Percentiles rank a stretch among this genome's conserved stretches.
Evolutionary conservation across 768 basidiomycete genomes (phyloP).

Genomic region (Russula earlei): DNA sequence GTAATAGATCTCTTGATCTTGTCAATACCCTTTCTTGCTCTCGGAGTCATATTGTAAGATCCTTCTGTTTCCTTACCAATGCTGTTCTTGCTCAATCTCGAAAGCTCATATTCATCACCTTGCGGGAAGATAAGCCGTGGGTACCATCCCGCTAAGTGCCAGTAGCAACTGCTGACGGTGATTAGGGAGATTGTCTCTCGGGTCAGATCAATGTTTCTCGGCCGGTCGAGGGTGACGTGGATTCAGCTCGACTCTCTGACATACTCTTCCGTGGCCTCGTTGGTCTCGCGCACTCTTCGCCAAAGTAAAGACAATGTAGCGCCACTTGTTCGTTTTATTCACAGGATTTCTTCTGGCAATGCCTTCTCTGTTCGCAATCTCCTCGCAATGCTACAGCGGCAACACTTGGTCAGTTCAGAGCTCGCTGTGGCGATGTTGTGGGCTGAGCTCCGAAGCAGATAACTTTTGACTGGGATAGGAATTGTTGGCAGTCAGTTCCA

Average conservation of each 20-base stretch:
- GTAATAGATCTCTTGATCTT: constrained; percentile 50
- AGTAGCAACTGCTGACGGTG: background rate
- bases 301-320: constrained; percentile 46
- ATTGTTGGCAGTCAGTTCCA: constrained; percentile 52
- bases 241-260: constrained; percentile 53
- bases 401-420: constrained; percentile 42
- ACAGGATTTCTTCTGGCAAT: constrained; percentile 53
- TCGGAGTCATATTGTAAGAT: constrained; percentile 50
- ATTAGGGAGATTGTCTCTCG: constrained; percentile 35
- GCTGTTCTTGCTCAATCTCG: constrained; percentile 11
- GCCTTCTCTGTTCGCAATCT: constrained; percentile 61
- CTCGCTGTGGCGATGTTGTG: background rate
- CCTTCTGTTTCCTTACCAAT: background rate
- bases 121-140: constrained; percentile 45
- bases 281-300: constrained; percentile 58
- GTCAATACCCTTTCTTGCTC: constrained; percentile 56
- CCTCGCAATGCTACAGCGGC: constrained; percentile 52
- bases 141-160: constrained; percentile 9
- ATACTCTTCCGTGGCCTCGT: constrained; percentile 43
- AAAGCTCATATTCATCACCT: constrained; percentile 55
- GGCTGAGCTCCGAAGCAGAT: constrained; percentile 34
- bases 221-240: constrained; percentile 53
- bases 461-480: constrained; percentile 52
- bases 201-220: constrained; percentile 48
- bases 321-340: constrained; percentile 46